These are phyloP conservation scores for Cordyceps tenuipes DNA, from an alignment of 2,329 filamentous ascomycete species.

Conservation along the genomic window DNA sequence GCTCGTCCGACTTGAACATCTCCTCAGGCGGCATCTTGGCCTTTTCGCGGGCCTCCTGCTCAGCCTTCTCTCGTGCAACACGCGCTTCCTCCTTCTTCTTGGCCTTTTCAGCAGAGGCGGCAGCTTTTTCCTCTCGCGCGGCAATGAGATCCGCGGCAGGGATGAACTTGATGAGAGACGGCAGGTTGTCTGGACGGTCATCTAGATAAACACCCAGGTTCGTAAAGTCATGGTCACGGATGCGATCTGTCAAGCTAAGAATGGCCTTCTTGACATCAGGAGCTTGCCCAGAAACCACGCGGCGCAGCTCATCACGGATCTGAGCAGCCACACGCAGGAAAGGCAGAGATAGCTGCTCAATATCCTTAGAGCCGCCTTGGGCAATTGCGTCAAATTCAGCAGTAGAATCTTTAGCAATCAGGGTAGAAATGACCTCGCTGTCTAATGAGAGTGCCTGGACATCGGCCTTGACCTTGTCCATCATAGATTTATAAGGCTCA, in stretches of 20 bases:
- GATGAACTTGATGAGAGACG: conserved; percentile 64
- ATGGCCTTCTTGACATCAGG: conserved; percentile 59
- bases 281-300: conserved; percentile 38
- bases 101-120: conserved; percentile 52
- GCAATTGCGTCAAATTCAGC: conserved; percentile 39
- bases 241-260: conserved; percentile 66
- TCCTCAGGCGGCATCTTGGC: conserved; percentile 46
- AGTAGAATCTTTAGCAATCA: conserved; percentile 37
- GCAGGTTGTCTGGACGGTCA: conserved; percentile 59
- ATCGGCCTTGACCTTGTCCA: conserved; percentile 37
- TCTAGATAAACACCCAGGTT: conserved; percentile 82
- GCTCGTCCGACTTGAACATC: conserved; percentile 48
- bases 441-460: conserved; percentile 40
- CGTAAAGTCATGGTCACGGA: conserved; percentile 75
- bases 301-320: conserved; percentile 54
- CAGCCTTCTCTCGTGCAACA: conserved; percentile 40
- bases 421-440: conserved; percentile 33
- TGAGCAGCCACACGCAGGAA: conserved; percentile 47
- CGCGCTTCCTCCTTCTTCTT: conserved; percentile 47
- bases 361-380: conserved; percentile 38
- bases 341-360: conserved; percentile 45
- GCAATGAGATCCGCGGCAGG: conserved; percentile 49
- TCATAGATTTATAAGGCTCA: conserved; percentile 38
- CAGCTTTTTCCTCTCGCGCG: conserved; percentile 50
- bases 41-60: conserved; percentile 48